A percentile compares a stretch with the other conserved stretches of the same genome.
Evolutionary conservation across 306 rosid genomes (phyloP).

Genomic region (Vigna reflexopilosa): DNA sequence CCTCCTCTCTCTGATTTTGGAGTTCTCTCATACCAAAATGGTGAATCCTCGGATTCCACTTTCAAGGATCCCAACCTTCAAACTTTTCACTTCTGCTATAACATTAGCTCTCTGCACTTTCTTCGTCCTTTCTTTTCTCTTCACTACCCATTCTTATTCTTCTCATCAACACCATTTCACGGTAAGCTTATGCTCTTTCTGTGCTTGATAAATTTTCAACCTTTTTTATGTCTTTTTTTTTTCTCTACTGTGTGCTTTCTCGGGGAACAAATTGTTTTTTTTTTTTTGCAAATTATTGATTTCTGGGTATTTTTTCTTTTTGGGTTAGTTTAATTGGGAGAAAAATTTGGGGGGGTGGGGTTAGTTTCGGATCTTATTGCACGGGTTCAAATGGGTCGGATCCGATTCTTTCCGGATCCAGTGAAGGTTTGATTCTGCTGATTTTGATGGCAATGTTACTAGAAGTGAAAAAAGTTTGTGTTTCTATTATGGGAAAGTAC

Average conservation of each 20-base stretch:
- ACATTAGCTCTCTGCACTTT: conserved; percentile 51
- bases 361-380: conserved; percentile 44
- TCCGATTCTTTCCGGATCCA: conserved; percentile 33
- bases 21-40: conserved; percentile 38
- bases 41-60: conserved; percentile 43
- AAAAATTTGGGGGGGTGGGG: conserved; percentile 32
- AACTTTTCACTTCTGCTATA: conserved; percentile 52
- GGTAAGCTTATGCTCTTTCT: conserved; percentile 51
- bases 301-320: conserved; percentile 14
- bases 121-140: conserved; percentile 61
- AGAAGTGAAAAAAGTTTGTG: conserved; percentile 8
- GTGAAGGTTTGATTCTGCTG: conserved; percentile 6
- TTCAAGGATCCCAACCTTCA: conserved; percentile 51
- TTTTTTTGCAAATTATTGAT: background rate
- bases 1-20: conserved; percentile 37
- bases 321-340: conserved; percentile 6
- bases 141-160: conserved; percentile 56
- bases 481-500: conserved; percentile 1
- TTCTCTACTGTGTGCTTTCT: conserved; percentile 33
- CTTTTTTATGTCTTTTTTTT: background rate
- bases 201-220: background rate
- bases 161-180: conserved; percentile 45
- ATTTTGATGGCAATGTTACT: conserved; percentile 17
- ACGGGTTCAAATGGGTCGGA: conserved; percentile 26
- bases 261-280: background rate